These are phyloP conservation scores for Backusella macrospora DNA, from an alignment of 192 early-diverging fungal genomes.

Conservation along the genomic window DNA sequence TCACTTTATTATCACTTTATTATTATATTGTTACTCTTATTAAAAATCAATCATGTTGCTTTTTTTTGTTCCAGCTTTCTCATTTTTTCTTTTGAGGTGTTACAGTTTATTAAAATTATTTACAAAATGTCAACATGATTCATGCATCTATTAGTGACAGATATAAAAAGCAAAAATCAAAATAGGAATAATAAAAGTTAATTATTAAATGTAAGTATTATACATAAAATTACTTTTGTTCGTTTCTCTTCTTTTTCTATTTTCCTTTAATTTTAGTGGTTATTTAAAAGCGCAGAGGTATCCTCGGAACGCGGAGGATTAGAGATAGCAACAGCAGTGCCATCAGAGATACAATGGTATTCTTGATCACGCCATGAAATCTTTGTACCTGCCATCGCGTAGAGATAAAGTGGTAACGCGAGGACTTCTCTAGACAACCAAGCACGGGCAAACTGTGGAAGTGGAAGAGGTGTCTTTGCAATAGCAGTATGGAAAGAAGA, in stretches of 20 bases:
- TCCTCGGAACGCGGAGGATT: neutral
- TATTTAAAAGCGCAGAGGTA: neutral
- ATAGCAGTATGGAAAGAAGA: neutral
- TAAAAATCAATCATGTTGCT: neutral
- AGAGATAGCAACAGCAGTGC: constrained; percentile 55
- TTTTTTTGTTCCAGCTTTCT: neutral
- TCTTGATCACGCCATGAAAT: constrained; percentile 87
- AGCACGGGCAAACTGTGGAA: constrained; percentile 59
- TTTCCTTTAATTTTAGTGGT: neutral
- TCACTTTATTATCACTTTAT: neutral
- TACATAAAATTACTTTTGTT: neutral
- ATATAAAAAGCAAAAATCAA: neutral
- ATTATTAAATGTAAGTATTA: neutral
- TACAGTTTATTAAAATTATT: constrained; percentile 12
- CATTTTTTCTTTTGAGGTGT: neutral
- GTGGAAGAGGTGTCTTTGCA: constrained; percentile 21
- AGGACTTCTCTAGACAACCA: constrained; percentile 85
- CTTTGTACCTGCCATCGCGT: constrained; percentile 78
- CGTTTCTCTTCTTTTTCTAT: neutral
- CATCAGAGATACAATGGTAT: constrained; percentile 63
- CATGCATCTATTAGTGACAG: neutral
- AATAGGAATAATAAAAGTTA: neutral
- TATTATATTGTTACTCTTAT: neutral
- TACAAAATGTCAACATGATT: constrained; percentile 9
- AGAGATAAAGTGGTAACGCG: constrained; percentile 83